Base-by-base conservation (phyloP, 768 basidiomycete species). In the Boletellus emodensis region DNA sequence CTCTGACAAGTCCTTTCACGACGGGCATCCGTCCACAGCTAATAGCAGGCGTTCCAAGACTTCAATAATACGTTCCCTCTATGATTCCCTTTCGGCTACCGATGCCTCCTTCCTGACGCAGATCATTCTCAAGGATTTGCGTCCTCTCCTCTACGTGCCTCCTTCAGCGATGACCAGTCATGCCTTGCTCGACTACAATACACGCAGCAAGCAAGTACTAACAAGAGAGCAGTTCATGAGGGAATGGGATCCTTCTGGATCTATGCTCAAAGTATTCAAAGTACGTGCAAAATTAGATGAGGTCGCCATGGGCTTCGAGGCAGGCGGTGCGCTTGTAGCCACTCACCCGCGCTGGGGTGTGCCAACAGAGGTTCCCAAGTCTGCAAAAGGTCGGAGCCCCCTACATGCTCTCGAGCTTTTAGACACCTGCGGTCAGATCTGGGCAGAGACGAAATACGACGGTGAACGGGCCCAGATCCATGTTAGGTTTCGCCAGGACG, bases 401-500 rank as follows among this genome's bases (percentile, higher is more conserved):
- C 56, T 69, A 11, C 76, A 87, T 44, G 84, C 82, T 15, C 66
- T 89, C 40, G 70, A 75, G 11, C 67, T 63, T 24, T 52, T 70
- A 13, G 56, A 64, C 15, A 54, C 49, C 8, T 51, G 57, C 12
- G 50, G 52, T 22, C 45, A 48, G 39, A 73, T 93, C 9, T 94
- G 87, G 81, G 89, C 86, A 2, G 94, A 97, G 70, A 93, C 84
- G 0, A 97, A 97, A 66, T 94, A 94, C 64, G 94, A 95, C 51
- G 94, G 94, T 10, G 93, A 95, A 67, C 78, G 94, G n/a, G 85
- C 92, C 48, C 94, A 97, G 59, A 91, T 94, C 24, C 94, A 97
- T 61, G 79, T 93, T 20, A 74, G 84, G 60, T 61, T 84, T 2
- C 52, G 60, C 5, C 60, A 57, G 4, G 64, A 72, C 13, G 64